Base-by-base conservation (phyloP, 202 grass and related monocot species). In the Saccharum hybrid region DNA sequence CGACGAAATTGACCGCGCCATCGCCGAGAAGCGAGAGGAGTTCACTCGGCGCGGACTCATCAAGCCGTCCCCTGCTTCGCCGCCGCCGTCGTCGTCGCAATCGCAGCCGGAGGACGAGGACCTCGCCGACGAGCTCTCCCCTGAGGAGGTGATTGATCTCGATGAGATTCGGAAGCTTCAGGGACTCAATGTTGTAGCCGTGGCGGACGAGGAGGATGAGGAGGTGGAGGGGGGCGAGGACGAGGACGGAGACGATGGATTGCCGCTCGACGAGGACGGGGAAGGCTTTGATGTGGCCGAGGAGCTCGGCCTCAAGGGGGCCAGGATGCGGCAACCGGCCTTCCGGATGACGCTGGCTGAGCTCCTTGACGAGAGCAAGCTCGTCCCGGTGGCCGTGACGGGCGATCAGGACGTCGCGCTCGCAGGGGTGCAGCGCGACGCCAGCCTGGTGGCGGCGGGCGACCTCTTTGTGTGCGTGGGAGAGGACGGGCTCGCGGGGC, bases 301-400 rank as follows among this genome's bases (percentile, higher is more conserved):
- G 70, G 74, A 88, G 83, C 88, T 95, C 51, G 91, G 83, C 62
- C 45, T 90, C 10, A 74, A 88, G 16, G 90, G 76, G 46, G 60
- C 26, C 14, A 92, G 81, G 49, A 48, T 84, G 8, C 89, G 91
- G 54, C 75, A 92, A 39, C 91, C 91, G 33, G 76, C 87, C 11
- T 98, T 98, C 77, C 89, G 86, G 31, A 94, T 98, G 93, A 98
- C 87, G 30, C 79, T 98, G 39, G 96, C 91, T 0, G 96, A 98
- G 71, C 93, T 98, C 75, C 93, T 96, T 26, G 93, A 98, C 21
- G 96, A 98, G 81, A 94, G 96, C 86, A 95, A 85, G 84, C 85
- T 98, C n/a, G 89, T 96, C 8, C 96, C 91, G 9, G 88, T 96
- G 33, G 89, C 89, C 1, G 89, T 96, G 71, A 91, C 87, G 0